A percentile compares a stretch with the other conserved stretches of the same genome.
These are phyloP conservation scores for Aspergillus pseudoglaucus DNA, from an alignment of 2,329 filamentous ascomycete species.

Conservation along the genomic window DNA sequence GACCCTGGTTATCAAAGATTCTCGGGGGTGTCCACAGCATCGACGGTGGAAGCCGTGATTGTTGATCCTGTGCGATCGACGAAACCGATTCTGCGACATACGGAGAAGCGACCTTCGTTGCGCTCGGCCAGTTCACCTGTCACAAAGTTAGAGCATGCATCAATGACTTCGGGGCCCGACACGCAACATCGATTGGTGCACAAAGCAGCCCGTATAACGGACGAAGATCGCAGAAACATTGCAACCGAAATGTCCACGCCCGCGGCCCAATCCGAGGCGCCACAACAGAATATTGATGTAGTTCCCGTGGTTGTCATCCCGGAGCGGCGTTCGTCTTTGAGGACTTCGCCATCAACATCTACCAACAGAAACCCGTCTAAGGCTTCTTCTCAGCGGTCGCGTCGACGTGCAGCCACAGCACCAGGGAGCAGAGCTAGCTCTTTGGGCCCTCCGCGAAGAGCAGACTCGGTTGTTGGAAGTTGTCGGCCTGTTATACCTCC, in stretches of 20 bases:
- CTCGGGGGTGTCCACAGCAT: conserved; percentile 47
- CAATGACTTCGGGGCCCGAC: conserved; percentile 37
- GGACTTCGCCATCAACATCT: conserved; percentile 33
- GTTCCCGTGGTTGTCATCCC: conserved; percentile 45
- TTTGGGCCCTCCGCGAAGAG: conserved; percentile 29
- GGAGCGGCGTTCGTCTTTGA: conserved; percentile 40
- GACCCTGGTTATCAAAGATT: conserved; percentile 33
- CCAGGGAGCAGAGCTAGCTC: conserved; percentile 27
- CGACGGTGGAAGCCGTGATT: conserved; percentile 52
- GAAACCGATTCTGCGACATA: conserved; percentile 46
- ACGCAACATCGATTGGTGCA: conserved; percentile 46
- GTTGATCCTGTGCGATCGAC: conserved; percentile 41
- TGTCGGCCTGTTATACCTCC: conserved; percentile 31
- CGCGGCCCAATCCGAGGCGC: conserved; percentile 23
- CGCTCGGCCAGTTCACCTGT: conserved; percentile 42
- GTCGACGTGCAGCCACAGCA: conserved; percentile 29
- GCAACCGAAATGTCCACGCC: conserved; percentile 37
- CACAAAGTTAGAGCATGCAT: conserved; percentile 40
- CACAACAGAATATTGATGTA: conserved; percentile 30
- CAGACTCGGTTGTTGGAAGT: conserved; percentile 30
- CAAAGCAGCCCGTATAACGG: conserved; percentile 45
- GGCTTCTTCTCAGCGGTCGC: conserved; percentile 33
- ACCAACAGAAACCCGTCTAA: conserved; percentile 33
- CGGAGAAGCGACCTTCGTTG: conserved; percentile 47
- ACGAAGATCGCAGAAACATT: conserved; percentile 40